A percentile compares a stretch with the other conserved stretches of the same genome.
phyloP scores from a whole-genome alignment of 1,139 yeast species.

The Yamadazyma siamensis region DNA sequence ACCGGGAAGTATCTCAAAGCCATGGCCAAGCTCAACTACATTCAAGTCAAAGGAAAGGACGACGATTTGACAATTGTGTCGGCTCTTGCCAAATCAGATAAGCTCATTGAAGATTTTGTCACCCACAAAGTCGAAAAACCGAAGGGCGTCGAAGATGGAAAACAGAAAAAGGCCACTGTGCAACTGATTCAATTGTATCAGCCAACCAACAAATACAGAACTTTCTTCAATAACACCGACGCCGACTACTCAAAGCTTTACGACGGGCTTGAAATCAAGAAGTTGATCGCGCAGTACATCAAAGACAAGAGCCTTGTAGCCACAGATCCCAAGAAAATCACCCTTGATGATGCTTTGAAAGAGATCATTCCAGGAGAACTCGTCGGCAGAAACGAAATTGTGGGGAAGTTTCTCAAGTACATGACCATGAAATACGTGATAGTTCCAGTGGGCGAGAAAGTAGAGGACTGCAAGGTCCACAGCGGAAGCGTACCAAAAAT shows the following conservation, averaged over 20 bases:
- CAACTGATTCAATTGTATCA: slow-evolving; percentile 41
- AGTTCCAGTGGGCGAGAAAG: slow-evolving; percentile 40
- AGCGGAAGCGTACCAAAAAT: slow-evolving; percentile 73
- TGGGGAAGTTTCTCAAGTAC: slow-evolving; percentile 47
- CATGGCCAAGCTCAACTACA: slow-evolving; percentile 70
- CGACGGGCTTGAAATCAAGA: slow-evolving; percentile 52
- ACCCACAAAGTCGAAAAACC: slow-evolving; percentile 51
- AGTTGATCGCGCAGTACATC: slow-evolving; percentile 54
- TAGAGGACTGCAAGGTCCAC: slow-evolving; percentile 28
- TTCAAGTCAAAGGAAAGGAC: slow-evolving; percentile 69
- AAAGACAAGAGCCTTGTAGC: slow-evolving; percentile 46
- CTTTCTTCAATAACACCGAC: slow-evolving; percentile 47
- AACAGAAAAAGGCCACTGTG: slow-evolving; percentile 23
- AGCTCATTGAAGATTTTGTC: slow-evolving; percentile 53
- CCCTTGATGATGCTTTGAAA: slow-evolving; percentile 46
- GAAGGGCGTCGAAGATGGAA: slow-evolving; percentile 8
- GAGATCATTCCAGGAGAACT: slow-evolving; percentile 22
- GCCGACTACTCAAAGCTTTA: slow-evolving; percentile 40
- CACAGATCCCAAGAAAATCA: slow-evolving; percentile 47
- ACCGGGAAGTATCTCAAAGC: slow-evolving; percentile 79
- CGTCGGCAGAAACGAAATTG: slow-evolving; percentile 47
- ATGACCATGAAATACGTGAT: slow-evolving; percentile 62
- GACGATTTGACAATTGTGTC: slow-evolving; percentile 64
- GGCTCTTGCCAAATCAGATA: slow-evolving; percentile 45
- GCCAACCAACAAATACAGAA: slow-evolving; percentile 50